Evolutionary conservation across 192 early-diverging fungal genomes (phyloP).

Genomic region (Backusella macrospora): DNA sequence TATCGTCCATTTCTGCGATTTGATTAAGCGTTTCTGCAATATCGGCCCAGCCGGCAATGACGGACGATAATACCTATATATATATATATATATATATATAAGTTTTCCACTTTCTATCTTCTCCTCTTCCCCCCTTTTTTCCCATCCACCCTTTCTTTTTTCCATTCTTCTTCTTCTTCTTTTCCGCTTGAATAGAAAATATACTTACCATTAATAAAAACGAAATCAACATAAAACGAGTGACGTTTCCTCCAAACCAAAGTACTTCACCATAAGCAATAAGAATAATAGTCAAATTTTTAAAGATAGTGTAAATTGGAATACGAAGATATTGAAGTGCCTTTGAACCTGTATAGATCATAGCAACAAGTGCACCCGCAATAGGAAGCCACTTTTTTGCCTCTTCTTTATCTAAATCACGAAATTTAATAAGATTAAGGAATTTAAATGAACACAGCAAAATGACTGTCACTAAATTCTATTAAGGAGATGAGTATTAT

Average conservation of each 20-base stretch:
- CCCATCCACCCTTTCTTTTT: too few species aligned
- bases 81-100: background rate
- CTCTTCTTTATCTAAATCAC: conserved; percentile 61
- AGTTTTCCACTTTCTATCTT: too few species aligned
- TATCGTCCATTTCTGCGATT: conserved; percentile 37
- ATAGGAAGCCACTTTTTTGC: conserved; percentile 83
- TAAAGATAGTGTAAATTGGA: conserved; percentile 96
- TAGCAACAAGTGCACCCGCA: conserved; percentile 79
- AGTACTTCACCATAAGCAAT: conserved; percentile 92
- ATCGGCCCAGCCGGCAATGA: conserved; percentile 87
- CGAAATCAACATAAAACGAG: conserved; percentile 75
- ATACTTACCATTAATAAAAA: conserved; percentile 76
- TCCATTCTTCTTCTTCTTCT: too few species aligned
- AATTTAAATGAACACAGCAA: conserved; percentile 58
- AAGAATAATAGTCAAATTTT: conserved; percentile 97
- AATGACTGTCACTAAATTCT: conserved; percentile 63
- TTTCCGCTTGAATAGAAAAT: too few species aligned
- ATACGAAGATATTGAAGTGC: conserved; percentile 90
- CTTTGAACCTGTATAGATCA: conserved; percentile 98
- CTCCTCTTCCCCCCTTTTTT: too few species aligned
- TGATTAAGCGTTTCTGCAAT: conserved; percentile 42
- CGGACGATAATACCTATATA: conserved; percentile 71
- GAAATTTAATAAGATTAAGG: conserved; percentile 63
- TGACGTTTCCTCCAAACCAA: conserved; percentile 80
- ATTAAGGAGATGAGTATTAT: conserved; percentile 21